Base-by-base conservation (phyloP, 2,329 filamentous ascomycete species). In the Fusarium floridanum region DNA sequence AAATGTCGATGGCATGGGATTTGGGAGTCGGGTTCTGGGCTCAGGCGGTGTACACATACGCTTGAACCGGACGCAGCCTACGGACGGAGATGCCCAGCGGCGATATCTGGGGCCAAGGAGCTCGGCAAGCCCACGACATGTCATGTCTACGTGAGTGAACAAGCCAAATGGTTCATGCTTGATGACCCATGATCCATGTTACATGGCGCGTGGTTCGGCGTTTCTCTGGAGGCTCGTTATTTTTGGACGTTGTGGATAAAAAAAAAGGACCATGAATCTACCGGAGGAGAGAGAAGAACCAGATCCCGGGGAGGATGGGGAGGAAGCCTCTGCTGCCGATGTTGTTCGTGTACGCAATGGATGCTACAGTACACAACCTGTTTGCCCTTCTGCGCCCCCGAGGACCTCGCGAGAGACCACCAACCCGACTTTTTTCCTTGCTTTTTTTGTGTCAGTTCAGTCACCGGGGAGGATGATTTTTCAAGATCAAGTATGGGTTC, bases 11-110 rank as follows among this genome's bases (percentile, higher is more conserved):
- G 82, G 83, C 83, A 84, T 83, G 75, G 81, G 80, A 81, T 69
- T 24, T 80, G 79, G 80, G 83, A 83, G 82, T 83, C 80, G 79
- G 80, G 78, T 80, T 83, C 78, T 82, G 77, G 70, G 78, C 78
- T 80, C 76, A 78, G 16, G 45, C 45, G 29, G 27, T 27, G 17
- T 10, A 29, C 72, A 76, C 72, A 76, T 76, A 65, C 65, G 72
- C 70, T 76, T 76, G 72, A 71, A 72, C 74, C 72, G 68, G 69
- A 73, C 59, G 74, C 71, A 67, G 66, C 72, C 70, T 68, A 75
- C 53, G 22, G 22, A 50, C 24, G 72, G 73, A 68, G 66, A 77
- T 77, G 73, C 67, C 64, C 68, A 73, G 67, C 67, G 67, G 45
- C 24, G 45, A 74, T 65, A 71, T 70, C 29, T 16, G 32, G 64